Base-by-base conservation (phyloP, 78 protist species). In the Dictyostelium capitatum region DNA sequence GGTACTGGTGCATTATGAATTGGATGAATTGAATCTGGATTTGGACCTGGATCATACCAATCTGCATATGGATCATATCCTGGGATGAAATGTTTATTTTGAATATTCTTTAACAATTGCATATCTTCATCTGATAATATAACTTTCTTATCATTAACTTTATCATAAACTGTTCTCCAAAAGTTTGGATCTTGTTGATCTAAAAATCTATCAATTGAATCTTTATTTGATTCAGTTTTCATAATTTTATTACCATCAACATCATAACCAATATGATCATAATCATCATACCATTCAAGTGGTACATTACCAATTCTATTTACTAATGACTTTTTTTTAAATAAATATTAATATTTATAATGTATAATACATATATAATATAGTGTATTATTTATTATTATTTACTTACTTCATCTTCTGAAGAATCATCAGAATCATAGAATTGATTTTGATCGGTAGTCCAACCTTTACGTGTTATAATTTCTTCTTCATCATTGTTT, bases 241-340 rank as follows among this genome's bases (percentile, higher is more conserved):
- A 90, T 62, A 83, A 98, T 95, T 90, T 93, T 92, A 70, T 97
- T 94, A 12, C 99, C 99, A n/a, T 96, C 95, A 14, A 97, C 82
- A 81, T 96, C 98, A 95, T 98, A 98, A 46, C 99, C 99, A 25
- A 98, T 92, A 96, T 98, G 99, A 70, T 96, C 98, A 23, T 90
- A 82, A 41, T 97, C 99, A 7, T 97, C 95, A 91, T 98, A 98
- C 99, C 99, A 98, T 82, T 96, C 98, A 32, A 97, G 11, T 11
- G 99, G 99, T 17, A 98, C 82, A 73, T 96, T 83, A 51, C 99
- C 99, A 20, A 97, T 65, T 25, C 94, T 64, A 69, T 97, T 98
- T 79, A 82, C 92, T 37, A 90, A 69, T 75, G 83, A 64, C 96
- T 83, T 32, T 25, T n/a, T n/a, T n/a, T n/a, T n/a, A 25, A 25